These are phyloP conservation scores for Teunomyces aglyptinius DNA, from an alignment of 805 yeast genomes.

Conservation along the genomic window DNA sequence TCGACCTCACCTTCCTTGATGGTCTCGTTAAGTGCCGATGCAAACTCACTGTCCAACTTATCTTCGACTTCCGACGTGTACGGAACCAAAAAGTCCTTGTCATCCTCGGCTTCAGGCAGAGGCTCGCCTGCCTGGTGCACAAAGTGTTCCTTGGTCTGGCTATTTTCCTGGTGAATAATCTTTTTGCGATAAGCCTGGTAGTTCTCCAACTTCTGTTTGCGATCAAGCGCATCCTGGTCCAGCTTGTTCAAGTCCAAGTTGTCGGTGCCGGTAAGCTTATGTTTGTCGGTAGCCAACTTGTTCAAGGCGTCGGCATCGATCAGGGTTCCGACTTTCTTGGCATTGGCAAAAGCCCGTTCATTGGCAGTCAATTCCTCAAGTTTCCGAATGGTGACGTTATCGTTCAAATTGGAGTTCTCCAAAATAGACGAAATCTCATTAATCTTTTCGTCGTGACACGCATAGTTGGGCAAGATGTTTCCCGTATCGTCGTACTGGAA, in stretches of 20 bases:
- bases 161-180: constrained; percentile 52
- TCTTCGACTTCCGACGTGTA: constrained; percentile 69
- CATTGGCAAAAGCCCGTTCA: constrained; percentile 59
- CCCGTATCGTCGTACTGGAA: constrained; percentile 64
- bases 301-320: constrained; percentile 34
- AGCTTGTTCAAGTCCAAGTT: constrained; percentile 40
- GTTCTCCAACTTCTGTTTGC: constrained; percentile 53
- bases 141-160: constrained; percentile 2
- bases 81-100: constrained; percentile 48
- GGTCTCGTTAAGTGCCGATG: constrained; percentile 50
- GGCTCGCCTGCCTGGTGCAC: not conserved
- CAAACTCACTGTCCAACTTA: constrained; percentile 58
- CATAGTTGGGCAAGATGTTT: constrained; percentile 55
- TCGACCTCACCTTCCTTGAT: constrained; percentile 56
- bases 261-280: constrained; percentile 41
- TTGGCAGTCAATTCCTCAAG: constrained; percentile 57
- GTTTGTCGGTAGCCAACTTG: constrained; percentile 35
- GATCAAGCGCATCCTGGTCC: constrained; percentile 48
- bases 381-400: constrained; percentile 47
- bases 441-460: constrained; percentile 43
- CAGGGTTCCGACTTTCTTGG: constrained; percentile 41
- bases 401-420: constrained; percentile 41
- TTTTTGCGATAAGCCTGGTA: constrained; percentile 59
- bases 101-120: constrained; percentile 3
- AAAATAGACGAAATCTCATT: constrained; percentile 34